Evolutionary conservation across 768 basidiomycete species (phyloP).

Genomic region (Tylopilus sp.): DNA sequence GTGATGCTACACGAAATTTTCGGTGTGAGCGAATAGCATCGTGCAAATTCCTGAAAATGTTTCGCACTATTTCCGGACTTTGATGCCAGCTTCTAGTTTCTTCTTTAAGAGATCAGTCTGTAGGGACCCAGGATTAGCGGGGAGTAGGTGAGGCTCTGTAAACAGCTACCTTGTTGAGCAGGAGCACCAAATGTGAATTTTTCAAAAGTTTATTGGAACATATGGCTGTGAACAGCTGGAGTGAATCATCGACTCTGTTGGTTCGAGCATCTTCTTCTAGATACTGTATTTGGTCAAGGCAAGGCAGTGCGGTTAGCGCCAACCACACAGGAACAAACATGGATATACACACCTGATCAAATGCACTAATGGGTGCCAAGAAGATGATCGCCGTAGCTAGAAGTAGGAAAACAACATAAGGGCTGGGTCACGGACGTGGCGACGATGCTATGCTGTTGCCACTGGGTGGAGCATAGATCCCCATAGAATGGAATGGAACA

Average conservation of each 20-base stretch:
- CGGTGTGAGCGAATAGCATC: not conserved
- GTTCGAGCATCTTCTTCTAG: slow-evolving; percentile 78
- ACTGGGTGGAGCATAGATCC: slow-evolving; percentile 8
- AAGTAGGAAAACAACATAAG: slow-evolving; percentile 7
- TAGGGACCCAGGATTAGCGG: slow-evolving; percentile 8
- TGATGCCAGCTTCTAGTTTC: slow-evolving; percentile 65
- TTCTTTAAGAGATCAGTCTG: slow-evolving; percentile 70
- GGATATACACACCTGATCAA: slow-evolving; percentile 64
- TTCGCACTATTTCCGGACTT: slow-evolving; percentile 75
- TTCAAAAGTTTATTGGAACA: slow-evolving; percentile 74
- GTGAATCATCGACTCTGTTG: slow-evolving; percentile 78
- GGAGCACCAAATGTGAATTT: slow-evolving; percentile 67
- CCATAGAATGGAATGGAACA: slow-evolving; percentile 5
- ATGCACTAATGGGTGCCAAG: slow-evolving; percentile 81
- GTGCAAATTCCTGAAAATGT: slow-evolving; percentile 1
- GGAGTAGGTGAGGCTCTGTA: slow-evolving; percentile 3
- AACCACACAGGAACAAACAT: not conserved
- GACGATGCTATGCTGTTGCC: slow-evolving; percentile 18
- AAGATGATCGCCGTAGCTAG: slow-evolving; percentile 83
- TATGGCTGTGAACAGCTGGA: slow-evolving; percentile 72
- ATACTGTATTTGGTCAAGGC: slow-evolving; percentile 43
- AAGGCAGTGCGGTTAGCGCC: slow-evolving; percentile 11
- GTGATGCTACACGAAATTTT: slow-evolving; percentile 58
- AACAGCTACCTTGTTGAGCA: slow-evolving; percentile 68
- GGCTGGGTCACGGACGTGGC: slow-evolving; percentile 7